Evolutionary conservation across 2,329 filamentous ascomycete species (phyloP).

Genomic region (Diaporthe sp.): DNA sequence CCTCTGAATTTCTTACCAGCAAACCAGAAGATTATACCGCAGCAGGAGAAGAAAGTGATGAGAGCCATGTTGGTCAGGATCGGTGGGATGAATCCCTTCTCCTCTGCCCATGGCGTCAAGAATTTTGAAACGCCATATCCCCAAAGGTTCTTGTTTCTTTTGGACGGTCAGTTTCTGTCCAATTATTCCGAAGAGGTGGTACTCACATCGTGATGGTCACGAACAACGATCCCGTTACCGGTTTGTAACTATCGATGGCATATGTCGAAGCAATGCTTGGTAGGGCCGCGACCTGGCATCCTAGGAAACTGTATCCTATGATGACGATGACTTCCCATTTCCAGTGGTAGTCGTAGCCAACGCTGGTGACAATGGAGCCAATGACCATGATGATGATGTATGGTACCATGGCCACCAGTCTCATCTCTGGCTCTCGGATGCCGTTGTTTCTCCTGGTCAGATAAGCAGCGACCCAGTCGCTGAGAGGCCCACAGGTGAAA

Average conservation of each 20-base stretch:
- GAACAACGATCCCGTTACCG: slow-evolving; percentile 64
- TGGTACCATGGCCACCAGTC: slow-evolving; percentile 59
- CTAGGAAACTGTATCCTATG: slow-evolving; percentile 58
- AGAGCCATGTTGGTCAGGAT: slow-evolving; percentile 49
- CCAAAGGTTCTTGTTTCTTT: slow-evolving; percentile 49
- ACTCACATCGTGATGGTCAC: slow-evolving; percentile 46
- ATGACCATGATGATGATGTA: slow-evolving; percentile 61
- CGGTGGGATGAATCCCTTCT: slow-evolving; percentile 45
- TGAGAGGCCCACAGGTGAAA: slow-evolving; percentile 58
- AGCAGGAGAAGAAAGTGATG: slow-evolving; percentile 44
- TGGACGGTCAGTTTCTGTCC: not conserved
- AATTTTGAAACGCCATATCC: slow-evolving; percentile 50
- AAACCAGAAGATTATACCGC: slow-evolving; percentile 47
- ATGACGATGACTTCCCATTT: slow-evolving; percentile 63
- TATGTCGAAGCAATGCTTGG: slow-evolving; percentile 72
- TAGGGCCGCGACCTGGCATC: slow-evolving; percentile 59
- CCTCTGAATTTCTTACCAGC: slow-evolving; percentile 52
- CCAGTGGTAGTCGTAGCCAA: slow-evolving; percentile 64
- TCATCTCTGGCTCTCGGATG: slow-evolving; percentile 64
- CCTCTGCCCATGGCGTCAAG: slow-evolving; percentile 47
- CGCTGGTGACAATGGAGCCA: slow-evolving; percentile 59
- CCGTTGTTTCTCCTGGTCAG: slow-evolving; percentile 59
- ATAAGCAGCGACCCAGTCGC: slow-evolving; percentile 58
- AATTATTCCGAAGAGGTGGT: no score
- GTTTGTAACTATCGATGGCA: slow-evolving; percentile 75